phyloP scores from a whole-genome alignment of 2,329 filamentous ascomycete species.

The Trichoderma sp. region DNA sequence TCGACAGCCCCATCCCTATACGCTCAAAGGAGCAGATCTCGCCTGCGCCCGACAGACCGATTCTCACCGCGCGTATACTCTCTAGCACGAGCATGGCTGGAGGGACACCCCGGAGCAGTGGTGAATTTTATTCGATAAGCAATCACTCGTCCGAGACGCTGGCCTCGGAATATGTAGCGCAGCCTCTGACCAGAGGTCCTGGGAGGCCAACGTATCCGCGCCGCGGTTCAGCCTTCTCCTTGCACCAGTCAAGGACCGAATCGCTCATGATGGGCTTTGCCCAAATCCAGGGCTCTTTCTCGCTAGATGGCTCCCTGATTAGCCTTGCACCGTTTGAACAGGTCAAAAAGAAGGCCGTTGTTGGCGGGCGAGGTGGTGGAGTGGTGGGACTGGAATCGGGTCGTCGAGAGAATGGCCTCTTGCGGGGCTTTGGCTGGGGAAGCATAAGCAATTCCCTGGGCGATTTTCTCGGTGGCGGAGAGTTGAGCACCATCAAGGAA shows the following conservation, averaged over 20 bases:
- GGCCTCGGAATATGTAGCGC: constrained; percentile 79
- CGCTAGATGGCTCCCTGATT: constrained; percentile 84
- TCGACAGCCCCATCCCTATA: constrained; percentile 39
- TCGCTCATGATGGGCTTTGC: constrained; percentile 97
- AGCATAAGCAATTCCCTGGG: constrained; percentile 84
- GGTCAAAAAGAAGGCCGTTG: constrained; percentile 89
- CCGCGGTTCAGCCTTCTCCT: constrained; percentile 45
- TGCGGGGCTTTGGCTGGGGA: constrained; percentile 84
- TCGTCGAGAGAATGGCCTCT: constrained; percentile 74
- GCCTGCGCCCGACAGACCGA: constrained; percentile 55
- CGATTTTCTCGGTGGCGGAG: constrained; percentile 79
- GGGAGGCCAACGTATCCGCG: constrained; percentile 46
- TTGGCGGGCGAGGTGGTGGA: constrained; percentile 82
- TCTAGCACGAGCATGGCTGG: constrained; percentile 71
- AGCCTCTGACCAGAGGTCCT: constrained; percentile 37
- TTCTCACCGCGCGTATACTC: constrained; percentile 66
- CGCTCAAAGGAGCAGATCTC: constrained; percentile 47
- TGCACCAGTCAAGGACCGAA: constrained; percentile 55
- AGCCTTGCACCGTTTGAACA: constrained; percentile 90
- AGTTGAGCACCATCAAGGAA: constrained; percentile 90
- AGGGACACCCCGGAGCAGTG: constrained; percentile 83
- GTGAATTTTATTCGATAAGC: constrained; percentile 91
- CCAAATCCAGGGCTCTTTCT: constrained; percentile 89
- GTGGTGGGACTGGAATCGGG: constrained; percentile 75
- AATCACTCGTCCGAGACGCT: constrained; percentile 94